Evolutionary conservation across 2,329 filamentous ascomycete species (phyloP).

Genomic region (Fusarium tuaranense): DNA sequence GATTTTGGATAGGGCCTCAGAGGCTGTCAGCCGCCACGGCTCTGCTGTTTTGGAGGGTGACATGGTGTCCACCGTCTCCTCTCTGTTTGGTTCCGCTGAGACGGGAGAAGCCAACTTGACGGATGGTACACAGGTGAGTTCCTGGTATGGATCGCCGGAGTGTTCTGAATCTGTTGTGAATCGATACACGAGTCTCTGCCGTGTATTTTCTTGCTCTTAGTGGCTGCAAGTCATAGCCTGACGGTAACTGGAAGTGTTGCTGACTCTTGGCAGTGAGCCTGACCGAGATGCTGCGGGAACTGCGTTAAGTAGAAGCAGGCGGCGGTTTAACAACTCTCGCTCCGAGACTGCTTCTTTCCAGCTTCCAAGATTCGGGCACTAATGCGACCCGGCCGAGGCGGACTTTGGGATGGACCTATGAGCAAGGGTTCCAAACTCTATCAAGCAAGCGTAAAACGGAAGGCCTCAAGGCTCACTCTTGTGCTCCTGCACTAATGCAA

Average conservation of each 20-base stretch:
- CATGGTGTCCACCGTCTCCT: constrained; percentile 9
- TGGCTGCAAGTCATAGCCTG: background rate
- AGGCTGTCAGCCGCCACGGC: constrained; percentile 54
- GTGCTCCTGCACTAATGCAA: constrained; percentile 28
- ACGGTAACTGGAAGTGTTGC: background rate
- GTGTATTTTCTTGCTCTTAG: background rate
- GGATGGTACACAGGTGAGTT: background rate
- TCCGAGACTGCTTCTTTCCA: background rate
- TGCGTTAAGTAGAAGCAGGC: background rate
- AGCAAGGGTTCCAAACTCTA: background rate
- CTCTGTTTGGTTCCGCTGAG: background rate
- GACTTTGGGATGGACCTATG: background rate
- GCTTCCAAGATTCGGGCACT: constrained; percentile 13
- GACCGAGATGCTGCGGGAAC: background rate
- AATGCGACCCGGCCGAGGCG: constrained; percentile 23
- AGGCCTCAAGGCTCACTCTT: background rate
- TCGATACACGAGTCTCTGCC: background rate
- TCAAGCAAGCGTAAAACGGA: background rate
- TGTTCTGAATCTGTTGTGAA: background rate
- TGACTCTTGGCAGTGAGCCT: background rate
- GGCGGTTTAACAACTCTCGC: background rate
- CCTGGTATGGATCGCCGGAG: background rate
- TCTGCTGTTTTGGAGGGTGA: constrained; percentile 28
- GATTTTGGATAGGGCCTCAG: constrained; percentile 54
- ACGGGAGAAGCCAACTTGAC: background rate